Evolutionary conservation across 2,329 filamentous ascomycete genomes (phyloP).

Genomic region (Fusarium kyushuense): DNA sequence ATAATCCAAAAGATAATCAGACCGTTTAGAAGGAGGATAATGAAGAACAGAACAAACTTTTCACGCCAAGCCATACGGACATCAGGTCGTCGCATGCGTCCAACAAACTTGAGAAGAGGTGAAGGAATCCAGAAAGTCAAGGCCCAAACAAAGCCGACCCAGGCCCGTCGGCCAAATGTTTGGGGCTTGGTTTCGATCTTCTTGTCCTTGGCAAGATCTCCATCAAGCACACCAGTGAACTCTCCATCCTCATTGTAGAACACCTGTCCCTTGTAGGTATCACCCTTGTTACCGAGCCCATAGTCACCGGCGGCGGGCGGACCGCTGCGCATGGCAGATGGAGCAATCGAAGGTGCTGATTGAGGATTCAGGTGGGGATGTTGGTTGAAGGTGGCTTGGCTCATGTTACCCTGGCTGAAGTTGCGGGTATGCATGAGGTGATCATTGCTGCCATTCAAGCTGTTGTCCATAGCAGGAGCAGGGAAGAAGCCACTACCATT

Average conservation of each 20-base stretch:
- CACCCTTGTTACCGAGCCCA: conserved; percentile 87
- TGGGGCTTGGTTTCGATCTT: conserved; percentile 78
- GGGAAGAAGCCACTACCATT: conserved; percentile 78
- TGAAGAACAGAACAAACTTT: conserved; percentile 83
- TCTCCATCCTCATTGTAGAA: conserved; percentile 80
- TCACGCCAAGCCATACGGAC: conserved; percentile 98
- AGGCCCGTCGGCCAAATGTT: conserved; percentile 74
- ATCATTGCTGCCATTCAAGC: conserved; percentile 76
- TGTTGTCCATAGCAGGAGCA: conserved; percentile 69
- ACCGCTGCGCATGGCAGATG: conserved; percentile 67
- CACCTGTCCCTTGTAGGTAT: conserved; percentile 77
- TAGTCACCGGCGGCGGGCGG: conserved; percentile 79
- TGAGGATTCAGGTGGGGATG: conserved; percentile 53
- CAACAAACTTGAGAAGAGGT: conserved; percentile 80
- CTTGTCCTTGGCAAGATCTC: conserved; percentile 81
- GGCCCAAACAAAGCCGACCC: conserved; percentile 86
- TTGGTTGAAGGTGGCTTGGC: conserved; percentile 64
- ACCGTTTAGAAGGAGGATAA: conserved; percentile 86
- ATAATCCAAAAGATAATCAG: conserved; percentile 93
- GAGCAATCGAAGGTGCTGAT: conserved; percentile 70
- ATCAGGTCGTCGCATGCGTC: conserved; percentile 96
- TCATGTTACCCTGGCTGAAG: conserved; percentile 66
- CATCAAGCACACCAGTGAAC: conserved; percentile 77
- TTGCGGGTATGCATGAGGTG: conserved; percentile 74
- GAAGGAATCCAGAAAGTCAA: conserved; percentile 97